Conservation (phyloP, 129 eudicot species). For the Lonicera japonica region DNA sequence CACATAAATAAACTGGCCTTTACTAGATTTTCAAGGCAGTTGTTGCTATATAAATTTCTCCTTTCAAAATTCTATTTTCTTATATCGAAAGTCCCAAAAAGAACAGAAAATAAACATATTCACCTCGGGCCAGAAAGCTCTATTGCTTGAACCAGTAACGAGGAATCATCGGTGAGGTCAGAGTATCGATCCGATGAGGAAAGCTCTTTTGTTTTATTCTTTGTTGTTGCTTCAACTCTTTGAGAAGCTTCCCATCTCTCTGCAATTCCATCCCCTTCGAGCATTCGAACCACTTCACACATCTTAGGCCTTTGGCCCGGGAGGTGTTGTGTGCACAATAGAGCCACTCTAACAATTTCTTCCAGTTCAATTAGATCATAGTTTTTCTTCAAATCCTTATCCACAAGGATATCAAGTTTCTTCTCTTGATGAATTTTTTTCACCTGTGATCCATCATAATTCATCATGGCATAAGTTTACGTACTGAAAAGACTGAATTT, state of each 20-base stretch:
- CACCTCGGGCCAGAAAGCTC: constrained; percentile 90
- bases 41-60: too few relatives aligned
- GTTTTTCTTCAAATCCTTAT: constrained; percentile 53
- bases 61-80: too few relatives aligned
- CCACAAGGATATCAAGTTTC: constrained; percentile 64
- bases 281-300: constrained; percentile 88
- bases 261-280: constrained; percentile 81
- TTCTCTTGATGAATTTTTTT: constrained; percentile 68
- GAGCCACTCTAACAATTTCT: constrained; percentile 82
- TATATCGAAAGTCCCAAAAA: neutral
- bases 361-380: constrained; percentile 65
- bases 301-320: constrained; percentile 79
- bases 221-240: constrained; percentile 47
- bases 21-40: too few relatives aligned
- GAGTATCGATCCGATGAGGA: constrained; percentile 74
- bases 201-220: constrained; percentile 45
- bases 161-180: constrained; percentile 76
- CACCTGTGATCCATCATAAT: constrained; percentile 38
- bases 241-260: constrained; percentile 91
- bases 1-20: too few relatives aligned
- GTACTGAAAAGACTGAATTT: neutral
- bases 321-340: constrained; percentile 73
- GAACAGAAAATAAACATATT: neutral
- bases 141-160: constrained; percentile 69
- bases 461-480: neutral